phyloP scores from a whole-genome alignment of 1,284 basidiomycete species.

The Melampsora americana region DNA sequence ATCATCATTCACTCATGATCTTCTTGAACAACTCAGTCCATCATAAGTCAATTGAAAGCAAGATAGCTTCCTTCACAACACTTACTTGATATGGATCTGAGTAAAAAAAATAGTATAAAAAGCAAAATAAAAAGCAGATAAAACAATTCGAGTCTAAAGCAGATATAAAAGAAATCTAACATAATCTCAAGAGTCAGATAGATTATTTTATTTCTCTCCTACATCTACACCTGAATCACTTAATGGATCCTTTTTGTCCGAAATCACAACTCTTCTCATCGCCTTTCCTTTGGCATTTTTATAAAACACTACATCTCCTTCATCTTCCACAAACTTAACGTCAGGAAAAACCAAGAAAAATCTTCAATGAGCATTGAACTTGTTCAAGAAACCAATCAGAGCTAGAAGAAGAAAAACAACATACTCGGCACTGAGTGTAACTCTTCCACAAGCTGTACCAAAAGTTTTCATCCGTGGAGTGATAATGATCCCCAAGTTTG shows the following conservation, averaged over 20 bases:
- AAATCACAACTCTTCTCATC: constrained; percentile 60
- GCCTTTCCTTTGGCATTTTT: constrained; percentile 80
- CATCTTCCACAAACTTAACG: constrained; percentile 78
- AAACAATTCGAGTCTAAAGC: too few species aligned
- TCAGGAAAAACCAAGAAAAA: too few species aligned
- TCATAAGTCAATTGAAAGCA: too few species aligned
- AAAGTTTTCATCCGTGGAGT: constrained; percentile 59
- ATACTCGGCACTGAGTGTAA: constrained; percentile 57
- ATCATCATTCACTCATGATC: too few species aligned
- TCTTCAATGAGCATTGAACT: not conserved
- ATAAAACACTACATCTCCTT: constrained; percentile 84
- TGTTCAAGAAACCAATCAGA: not conserved
- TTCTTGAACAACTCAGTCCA: too few species aligned
- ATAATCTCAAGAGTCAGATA: too few species aligned
- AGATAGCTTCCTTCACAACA: too few species aligned
- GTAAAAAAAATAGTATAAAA: too few species aligned
- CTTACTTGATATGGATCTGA: too few species aligned
- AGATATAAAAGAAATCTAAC: too few species aligned
- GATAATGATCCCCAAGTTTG: constrained; percentile 61
- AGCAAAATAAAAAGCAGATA: too few species aligned
- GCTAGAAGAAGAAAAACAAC: constrained; percentile 33
- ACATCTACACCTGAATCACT: constrained; percentile 48
- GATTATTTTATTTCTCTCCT: too few species aligned
- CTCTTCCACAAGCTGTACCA: constrained; percentile 58
- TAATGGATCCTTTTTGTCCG: constrained; percentile 55